These are phyloP conservation scores for Castanea mollissima DNA, from an alignment of 306 rosid species.

Conservation along the genomic window DNA sequence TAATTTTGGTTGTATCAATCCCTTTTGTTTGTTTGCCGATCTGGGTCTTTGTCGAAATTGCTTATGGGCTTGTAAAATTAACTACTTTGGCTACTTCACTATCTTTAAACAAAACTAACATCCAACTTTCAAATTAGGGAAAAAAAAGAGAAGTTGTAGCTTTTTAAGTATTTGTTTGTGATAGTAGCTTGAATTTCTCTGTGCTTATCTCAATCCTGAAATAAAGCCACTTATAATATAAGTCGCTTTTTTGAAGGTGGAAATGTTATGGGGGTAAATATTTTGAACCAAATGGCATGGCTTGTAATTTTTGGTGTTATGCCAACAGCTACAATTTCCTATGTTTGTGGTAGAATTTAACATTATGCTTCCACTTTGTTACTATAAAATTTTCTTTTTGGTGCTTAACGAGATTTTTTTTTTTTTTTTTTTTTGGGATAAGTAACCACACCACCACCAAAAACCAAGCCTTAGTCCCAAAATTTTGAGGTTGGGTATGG, in stretches of 20 bases:
- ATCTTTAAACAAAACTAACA: background rate
- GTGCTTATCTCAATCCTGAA: background rate
- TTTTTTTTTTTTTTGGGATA: too few relatives aligned
- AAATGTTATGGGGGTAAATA: background rate
- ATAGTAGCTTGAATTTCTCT: background rate
- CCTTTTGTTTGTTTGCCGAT: background rate
- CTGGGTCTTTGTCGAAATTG: background rate
- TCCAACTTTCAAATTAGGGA: background rate
- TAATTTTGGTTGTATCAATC: background rate
- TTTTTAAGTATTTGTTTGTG: background rate
- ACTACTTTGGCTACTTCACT: background rate
- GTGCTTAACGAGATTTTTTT: background rate
- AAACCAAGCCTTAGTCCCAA: too few relatives aligned
- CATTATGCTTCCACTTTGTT: conserved; percentile 15
- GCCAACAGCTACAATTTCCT: background rate
- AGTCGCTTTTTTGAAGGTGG: background rate
- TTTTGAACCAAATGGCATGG: background rate
- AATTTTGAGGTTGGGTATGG: too few relatives aligned
- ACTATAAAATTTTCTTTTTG: background rate
- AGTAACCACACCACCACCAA: too few relatives aligned
- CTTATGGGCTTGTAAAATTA: background rate
- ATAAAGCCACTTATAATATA: background rate
- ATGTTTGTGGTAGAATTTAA: background rate
- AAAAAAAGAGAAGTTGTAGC: background rate
- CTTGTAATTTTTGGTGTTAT: background rate